Evolutionary conservation across 345 rosid genomes (phyloP), one percentile per base, ranked within the genome.

Genomic region (Toxicodendron radicans): DNA sequence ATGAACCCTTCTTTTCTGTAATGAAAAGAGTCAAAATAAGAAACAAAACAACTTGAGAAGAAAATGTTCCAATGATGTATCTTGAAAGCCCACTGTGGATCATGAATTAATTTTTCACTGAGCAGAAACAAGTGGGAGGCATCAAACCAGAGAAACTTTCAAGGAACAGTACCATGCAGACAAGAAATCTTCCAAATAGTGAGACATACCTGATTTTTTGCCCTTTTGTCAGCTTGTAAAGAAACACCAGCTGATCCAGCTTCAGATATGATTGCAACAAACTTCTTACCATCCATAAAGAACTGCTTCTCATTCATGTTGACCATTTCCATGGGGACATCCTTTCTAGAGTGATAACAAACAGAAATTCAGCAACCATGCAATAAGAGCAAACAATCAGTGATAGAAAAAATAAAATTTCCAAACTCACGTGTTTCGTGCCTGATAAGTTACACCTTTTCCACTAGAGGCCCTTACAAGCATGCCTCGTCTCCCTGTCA

Each of bases 241-340:
- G 99, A 95, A 61, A 95, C 99, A 75, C 98, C 99, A 73, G 99
- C 99, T 54, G 98, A 95, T 70, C 99, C 99, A 74, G 99, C 99
- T 86, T 95, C 99, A 35, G 99, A 95, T 78, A 95, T 95, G 75
- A 95, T 85, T 56, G 99, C 99, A 79, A 89, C 96, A 12, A 82
- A 85, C 75, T 93, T 95, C 86, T 93, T 92, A 69, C 99, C 94
- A 77, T 92, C 98, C 99, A 95, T 95, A 83, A 95, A 95, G 75
- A 87, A 91, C 86, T 95, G 94, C 82, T 95, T 95, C 81, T 93
- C 99, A 51, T 91, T 91, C 99, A 95, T 95, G 85, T 95, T 95
- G 75, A 95, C 99, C 99, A 95, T 95, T 84, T 95, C 99, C 99
- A 95, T 89, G 38, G 91, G 83, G 30, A 95, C 85, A 66, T 95